phyloP scores from a whole-genome alignment of 202 grass and related monocot genomes.

The Hordeum pubiflorum region DNA sequence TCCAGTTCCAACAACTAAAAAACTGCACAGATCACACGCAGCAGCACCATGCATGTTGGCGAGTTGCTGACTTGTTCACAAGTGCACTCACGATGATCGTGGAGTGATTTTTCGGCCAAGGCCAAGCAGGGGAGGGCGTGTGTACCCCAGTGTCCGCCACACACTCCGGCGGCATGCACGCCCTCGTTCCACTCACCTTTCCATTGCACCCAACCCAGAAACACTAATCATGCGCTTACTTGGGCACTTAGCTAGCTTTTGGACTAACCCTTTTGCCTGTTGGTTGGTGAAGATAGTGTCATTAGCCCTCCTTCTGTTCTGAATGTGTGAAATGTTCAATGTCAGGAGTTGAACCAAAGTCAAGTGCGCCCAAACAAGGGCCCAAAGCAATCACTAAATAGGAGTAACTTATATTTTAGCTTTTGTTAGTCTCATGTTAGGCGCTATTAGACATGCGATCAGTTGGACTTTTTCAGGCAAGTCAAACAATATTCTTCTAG shows the following conservation, averaged over 20 bases:
- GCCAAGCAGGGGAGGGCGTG: slow-evolving; percentile 26
- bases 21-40: not conserved
- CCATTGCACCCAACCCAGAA: not conserved
- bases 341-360: slow-evolving; percentile 13
- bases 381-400: not conserved
- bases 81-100: not conserved
- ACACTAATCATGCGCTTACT: slow-evolving; percentile 25
- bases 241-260: not conserved
- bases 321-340: not conserved
- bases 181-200: not conserved
- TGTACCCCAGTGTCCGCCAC: slow-evolving; percentile 34
- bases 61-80: not conserved
- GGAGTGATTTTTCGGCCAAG: not conserved
- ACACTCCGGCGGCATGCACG: not conserved
- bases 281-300: slow-evolving; percentile 25
- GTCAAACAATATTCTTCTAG: slow-evolving; percentile 16
- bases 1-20: not conserved
- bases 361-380: slow-evolving; percentile 11
- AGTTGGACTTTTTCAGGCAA: slow-evolving; percentile 3
- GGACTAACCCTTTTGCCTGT: not conserved
- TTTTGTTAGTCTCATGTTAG: slow-evolving; percentile 28
- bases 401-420: not conserved
- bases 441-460: slow-evolving; percentile 5
- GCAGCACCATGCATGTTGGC: not conserved
- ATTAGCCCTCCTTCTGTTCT: not conserved